Base-by-base conservation (phyloP, 192 early-diverging fungal genomes). In the Gamsiella multidivaricata region DNA sequence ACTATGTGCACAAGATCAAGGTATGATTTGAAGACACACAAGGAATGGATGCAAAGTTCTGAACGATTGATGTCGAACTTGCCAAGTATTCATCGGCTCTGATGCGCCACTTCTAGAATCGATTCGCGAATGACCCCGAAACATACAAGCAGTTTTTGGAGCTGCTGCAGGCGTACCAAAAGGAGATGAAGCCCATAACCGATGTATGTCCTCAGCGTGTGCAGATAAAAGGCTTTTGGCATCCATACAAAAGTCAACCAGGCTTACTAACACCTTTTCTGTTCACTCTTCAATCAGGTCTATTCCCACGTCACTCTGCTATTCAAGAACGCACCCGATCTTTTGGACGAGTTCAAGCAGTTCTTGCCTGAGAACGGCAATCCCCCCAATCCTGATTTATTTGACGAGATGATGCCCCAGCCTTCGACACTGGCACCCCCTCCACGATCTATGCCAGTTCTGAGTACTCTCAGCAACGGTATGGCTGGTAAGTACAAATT, bases 1-100 rank as follows among this genome's bases (percentile, higher is more conserved):
- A 94, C 78, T 99, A 98, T 75, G 98, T 99, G 11, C 98, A 98
- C 82, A 98, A 98, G 83, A 98, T 99, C 68, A 99, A 99, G 84
- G 91, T 91, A 83, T 29, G 69, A 49, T 3, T 23, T 26, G 28
- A 7, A 22, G 25, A n/a, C 3, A 10, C 3, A n/a, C 5, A 18
- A n/a, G 6, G 37, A 39, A 39, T 39, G 37, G 37, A 39, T 39
- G 12, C 7, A 39, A 39, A 39, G 37, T n/a, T n/a, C n/a, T n/a
- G n/a, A n/a, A n/a, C n/a, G n/a, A n/a, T n/a, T n/a, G n/a, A 3
- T 42, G 41, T 42, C 41, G 18, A 2, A 42, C n/a, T n/a, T n/a
- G n/a, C n/a, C n/a, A n/a, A n/a, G n/a, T n/a, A n/a, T n/a, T n/a
- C n/a, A n/a, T n/a, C n/a, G n/a, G n/a, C n/a, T n/a, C n/a, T n/a